phyloP scores from a whole-genome alignment of 164 flowering plant genomes.

The Protea cynaroides region DNA sequence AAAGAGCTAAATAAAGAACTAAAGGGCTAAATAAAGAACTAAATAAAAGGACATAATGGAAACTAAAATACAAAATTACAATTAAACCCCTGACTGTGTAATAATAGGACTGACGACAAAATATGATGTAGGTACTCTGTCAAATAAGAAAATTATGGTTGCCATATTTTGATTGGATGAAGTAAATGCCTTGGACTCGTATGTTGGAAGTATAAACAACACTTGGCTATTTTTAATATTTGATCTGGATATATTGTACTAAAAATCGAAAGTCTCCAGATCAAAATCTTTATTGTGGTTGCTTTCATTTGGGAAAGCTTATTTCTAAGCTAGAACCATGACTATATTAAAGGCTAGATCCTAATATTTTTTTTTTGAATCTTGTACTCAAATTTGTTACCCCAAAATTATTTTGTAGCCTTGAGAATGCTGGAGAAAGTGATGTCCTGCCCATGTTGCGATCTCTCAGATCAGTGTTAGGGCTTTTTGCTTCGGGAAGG shows the following conservation, averaged over 20 bases:
- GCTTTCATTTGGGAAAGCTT: neutral
- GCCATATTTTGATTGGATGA: no score
- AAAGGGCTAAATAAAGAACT: no score
- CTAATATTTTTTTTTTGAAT: neutral
- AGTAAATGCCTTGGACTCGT: no score
- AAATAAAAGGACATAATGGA: no score
- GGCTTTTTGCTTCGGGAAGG: constrained; percentile 37
- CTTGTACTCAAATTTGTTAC: neutral
- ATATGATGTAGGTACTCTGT: no score
- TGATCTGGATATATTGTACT: neutral
- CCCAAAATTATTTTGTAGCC: constrained; percentile 40
- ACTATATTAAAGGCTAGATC: neutral
- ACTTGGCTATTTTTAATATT: neutral
- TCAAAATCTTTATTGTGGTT: neutral
- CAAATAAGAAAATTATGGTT: no score
- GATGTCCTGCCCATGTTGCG: constrained; percentile 83
- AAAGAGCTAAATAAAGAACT: no score
- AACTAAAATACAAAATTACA: no score
- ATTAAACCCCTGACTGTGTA: no score
- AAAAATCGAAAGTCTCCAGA: neutral
- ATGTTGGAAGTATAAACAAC: neutral
- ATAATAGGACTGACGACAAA: no score
- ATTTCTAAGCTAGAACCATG: neutral
- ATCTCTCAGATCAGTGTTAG: constrained; percentile 61
- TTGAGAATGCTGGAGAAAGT: constrained; percentile 89